Conservation (phyloP, 164 flowering plant genomes). For the Vitis riparia region DNA sequence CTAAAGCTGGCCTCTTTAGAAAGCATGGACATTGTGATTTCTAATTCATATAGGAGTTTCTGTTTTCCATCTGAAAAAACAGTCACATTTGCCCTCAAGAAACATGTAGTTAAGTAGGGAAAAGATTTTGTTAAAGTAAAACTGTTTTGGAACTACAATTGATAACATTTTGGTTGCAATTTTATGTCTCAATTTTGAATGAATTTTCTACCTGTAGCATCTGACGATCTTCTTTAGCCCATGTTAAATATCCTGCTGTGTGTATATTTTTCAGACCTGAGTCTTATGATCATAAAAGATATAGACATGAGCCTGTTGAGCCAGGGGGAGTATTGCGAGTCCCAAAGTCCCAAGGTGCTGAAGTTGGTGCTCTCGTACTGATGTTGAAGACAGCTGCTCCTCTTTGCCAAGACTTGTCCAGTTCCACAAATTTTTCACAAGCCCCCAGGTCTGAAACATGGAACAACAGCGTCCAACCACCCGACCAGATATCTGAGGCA, state of each 20-base stretch:
- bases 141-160: too few species aligned
- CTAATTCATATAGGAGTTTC: too few species aligned
- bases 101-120: too few species aligned
- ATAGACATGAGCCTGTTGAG: slow-evolving; percentile 28
- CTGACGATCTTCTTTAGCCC: too few species aligned
- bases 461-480: slow-evolving; percentile 19
- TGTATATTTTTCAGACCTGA: slow-evolving; percentile 41
- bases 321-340: slow-evolving; percentile 37
- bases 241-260: slow-evolving; percentile 5
- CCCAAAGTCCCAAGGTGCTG: slow-evolving; percentile 70
- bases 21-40: too few species aligned
- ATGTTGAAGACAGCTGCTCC: slow-evolving; percentile 80
- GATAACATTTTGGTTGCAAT: too few species aligned
- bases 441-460: slow-evolving; percentile 27
- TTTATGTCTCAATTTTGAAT: too few species aligned
- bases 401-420: slow-evolving; percentile 53
- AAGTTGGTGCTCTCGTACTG: slow-evolving; percentile 70
- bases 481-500: slow-evolving; percentile 13
- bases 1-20: too few species aligned
- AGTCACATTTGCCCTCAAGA: too few species aligned
- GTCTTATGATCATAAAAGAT: slow-evolving; percentile 50
- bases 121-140: too few species aligned
- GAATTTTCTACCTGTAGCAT: too few species aligned
- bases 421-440: slow-evolving; percentile 23
- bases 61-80: too few species aligned